Base-by-base conservation (phyloP, 2,329 filamentous ascomycete genomes). In the Tolypocladium album region DNA sequence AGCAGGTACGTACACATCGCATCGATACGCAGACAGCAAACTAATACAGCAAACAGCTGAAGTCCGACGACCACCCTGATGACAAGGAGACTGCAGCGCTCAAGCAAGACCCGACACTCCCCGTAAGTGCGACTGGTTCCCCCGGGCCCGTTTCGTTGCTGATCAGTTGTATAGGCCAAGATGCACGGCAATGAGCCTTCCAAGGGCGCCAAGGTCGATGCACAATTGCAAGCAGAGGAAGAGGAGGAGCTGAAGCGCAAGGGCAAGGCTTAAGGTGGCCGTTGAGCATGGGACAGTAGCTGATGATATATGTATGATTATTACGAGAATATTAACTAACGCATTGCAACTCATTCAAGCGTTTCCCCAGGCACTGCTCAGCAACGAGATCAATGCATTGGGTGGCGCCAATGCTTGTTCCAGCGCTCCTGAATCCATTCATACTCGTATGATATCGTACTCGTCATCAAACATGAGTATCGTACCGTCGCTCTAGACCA, bases 111-210 rank as follows among this genome's bases (percentile, higher is more conserved):
- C 79, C 87, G 4, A 89, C 81, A 3, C 64, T 81, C 3, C 81
- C 82, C 7, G 82, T 83, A 75, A 60, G 80, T 68, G 13, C 36
- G 3, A 36, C 13, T 15, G 24, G 17, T 27, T 31, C 17, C 9
- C 8, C 11, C 4, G 2, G 11, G 1, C n/a, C 34, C 1, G 27
- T 8, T 8, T 31, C 39, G 3, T 4, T n/a, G 34, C 40, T 55
- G 8, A 56, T 62, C 31, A 64, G 57, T 59, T 61, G 59, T 34
- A 12, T 52, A 82, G 83, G 88, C 88, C 59, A 82, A 75, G 65
- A 69, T 79, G 64, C 88, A 92, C 69, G 88, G 88, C 62, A 91
- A 91, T 70, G 80, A 90, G 75, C 88, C 88, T 2, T 88, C 84
- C 24, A 83, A 78, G 68, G 88, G 88, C 22, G 88, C 88, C 31